Evolutionary conservation across 2,329 filamentous ascomycete species (phyloP).

Genomic region (Fusarium sp.): DNA sequence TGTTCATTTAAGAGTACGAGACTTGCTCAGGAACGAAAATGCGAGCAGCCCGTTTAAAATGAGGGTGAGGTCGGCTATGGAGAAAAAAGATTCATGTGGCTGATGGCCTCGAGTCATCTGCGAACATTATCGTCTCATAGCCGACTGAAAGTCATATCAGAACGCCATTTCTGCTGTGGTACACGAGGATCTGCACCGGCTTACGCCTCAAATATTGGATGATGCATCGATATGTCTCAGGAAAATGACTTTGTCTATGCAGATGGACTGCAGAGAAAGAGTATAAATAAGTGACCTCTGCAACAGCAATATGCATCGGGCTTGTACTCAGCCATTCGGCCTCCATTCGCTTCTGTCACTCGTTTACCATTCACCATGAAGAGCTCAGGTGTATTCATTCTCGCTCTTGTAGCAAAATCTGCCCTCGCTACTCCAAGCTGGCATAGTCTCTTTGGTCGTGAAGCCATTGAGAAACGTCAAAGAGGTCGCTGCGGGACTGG

Average conservation of each 20-base stretch:
- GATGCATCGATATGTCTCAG: not conserved
- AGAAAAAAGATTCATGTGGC: not conserved
- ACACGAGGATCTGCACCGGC: not conserved
- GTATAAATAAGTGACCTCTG: conserved; percentile 10
- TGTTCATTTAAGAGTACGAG: conserved; percentile 14
- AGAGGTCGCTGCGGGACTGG: conserved; percentile 56
- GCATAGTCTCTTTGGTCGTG: not conserved
- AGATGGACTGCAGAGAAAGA: not conserved
- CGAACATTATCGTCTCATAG: conserved; percentile 3
- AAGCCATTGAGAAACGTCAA: conserved; percentile 28
- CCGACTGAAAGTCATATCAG: not conserved
- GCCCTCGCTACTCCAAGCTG: conserved; percentile 1
- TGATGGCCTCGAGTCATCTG: not conserved
- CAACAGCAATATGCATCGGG: not conserved
- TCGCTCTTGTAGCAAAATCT: conserved; percentile 14
- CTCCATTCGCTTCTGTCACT: conserved; percentile 41
- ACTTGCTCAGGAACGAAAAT: not conserved
- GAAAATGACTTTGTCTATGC: not conserved
- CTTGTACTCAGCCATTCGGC: not conserved
- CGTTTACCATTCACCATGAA: conserved; percentile 33
- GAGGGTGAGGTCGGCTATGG: not conserved
- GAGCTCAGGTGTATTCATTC: not conserved
- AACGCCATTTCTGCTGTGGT: not conserved
- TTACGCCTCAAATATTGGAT: not conserved
- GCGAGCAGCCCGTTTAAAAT: not conserved